These are phyloP conservation scores for Phytophthora fragariaefolia DNA, from an alignment of 352 stramenopile species.

Conservation along the genomic window DNA sequence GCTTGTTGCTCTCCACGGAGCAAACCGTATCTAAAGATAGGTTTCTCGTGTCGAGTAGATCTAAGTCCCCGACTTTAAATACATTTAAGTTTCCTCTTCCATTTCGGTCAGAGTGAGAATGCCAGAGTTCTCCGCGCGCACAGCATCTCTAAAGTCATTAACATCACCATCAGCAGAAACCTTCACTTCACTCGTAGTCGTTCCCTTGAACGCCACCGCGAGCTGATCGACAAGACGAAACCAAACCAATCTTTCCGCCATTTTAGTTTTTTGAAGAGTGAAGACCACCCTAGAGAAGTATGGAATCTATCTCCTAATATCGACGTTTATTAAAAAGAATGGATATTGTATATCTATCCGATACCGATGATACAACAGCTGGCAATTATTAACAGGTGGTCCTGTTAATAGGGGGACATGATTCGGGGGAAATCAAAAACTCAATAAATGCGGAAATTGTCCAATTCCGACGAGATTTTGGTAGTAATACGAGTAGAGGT, in stretches of 20 bases:
- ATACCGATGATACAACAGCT: slow-evolving; percentile 5
- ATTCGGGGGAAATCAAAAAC: no score
- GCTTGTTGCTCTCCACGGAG: slow-evolving; percentile 13
- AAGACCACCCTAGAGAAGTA: no score
- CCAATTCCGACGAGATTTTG: no score
- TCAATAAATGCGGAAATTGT: no score
- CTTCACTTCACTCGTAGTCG: not conserved
- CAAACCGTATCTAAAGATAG: slow-evolving; percentile 9
- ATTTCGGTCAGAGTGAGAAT: slow-evolving; percentile 1
- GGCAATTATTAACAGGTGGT: no score
- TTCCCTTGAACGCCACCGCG: not conserved
- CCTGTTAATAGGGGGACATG: no score
- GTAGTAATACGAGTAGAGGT: no score
- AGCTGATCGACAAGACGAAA: not conserved
- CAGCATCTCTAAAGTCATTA: not conserved
- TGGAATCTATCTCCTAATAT: no score
- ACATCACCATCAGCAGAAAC: not conserved
- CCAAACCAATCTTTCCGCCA: not conserved
- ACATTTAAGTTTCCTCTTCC: slow-evolving; percentile 7
- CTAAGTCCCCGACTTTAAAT: slow-evolving; percentile 10
- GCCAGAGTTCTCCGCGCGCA: not conserved
- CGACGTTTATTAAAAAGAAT: no score
- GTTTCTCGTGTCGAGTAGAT: slow-evolving; percentile 9
- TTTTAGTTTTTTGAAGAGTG: no score
- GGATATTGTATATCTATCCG: slow-evolving; percentile 1